Conservation (phyloP, 2,329 filamentous ascomycete genomes). For the Fusarium sp. region DNA sequence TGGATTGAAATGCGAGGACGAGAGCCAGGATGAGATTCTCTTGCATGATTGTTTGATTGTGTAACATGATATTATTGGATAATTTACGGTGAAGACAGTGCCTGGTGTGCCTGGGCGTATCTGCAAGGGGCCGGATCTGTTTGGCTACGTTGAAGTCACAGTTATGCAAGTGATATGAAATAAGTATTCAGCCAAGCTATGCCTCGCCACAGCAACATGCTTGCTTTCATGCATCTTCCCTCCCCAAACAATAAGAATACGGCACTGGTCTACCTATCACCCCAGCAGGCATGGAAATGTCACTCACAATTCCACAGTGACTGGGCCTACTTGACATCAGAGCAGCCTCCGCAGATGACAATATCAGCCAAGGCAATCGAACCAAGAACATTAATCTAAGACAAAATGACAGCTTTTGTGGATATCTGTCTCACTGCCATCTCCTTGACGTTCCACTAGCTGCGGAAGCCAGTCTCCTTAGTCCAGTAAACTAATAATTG, state of each 20-base stretch:
- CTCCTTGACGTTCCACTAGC: conserved; percentile 2
- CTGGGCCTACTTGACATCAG: background rate
- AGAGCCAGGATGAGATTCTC: fast-evolving
- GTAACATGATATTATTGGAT: too few species aligned
- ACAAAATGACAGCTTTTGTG: background rate
- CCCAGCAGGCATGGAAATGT: background rate
- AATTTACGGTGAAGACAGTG: too few species aligned
- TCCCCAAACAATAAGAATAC: too few species aligned
- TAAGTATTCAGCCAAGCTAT: too few species aligned
- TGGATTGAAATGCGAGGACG: background rate
- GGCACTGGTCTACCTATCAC: background rate
- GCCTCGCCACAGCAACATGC: too few species aligned
- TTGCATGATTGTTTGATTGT: background rate
- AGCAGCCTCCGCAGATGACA: fast-evolving
- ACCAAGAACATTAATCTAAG: background rate
- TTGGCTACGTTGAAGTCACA: background rate
- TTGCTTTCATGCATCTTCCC: background rate
- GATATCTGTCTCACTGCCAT: conserved; percentile 7
- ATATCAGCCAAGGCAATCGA: too few species aligned
- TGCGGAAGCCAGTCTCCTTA: conserved; percentile 8
- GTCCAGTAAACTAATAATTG: background rate
- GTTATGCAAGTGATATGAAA: background rate
- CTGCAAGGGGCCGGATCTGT: conserved; percentile 9
- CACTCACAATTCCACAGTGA: background rate
- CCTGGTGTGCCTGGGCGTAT: background rate